Conservation (phyloP, 306 rosid species). For the Sphenostylis stenocarpa region DNA sequence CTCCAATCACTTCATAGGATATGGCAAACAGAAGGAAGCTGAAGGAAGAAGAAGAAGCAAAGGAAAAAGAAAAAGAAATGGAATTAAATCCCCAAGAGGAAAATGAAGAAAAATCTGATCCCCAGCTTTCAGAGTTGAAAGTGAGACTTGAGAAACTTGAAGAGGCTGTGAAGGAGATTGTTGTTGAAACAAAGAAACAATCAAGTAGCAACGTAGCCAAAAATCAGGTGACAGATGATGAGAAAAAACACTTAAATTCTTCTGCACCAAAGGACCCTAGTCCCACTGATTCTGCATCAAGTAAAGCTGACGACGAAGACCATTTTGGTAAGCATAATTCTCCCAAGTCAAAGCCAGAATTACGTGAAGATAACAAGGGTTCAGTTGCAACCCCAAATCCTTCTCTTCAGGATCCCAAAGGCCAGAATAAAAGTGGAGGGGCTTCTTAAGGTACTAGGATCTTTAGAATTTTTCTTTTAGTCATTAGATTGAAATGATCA, state of each 20-base stretch:
- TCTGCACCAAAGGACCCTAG: conserved; percentile 34
- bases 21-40: conserved; percentile 65
- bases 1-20: conserved; percentile 52
- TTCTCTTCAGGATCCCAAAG: conserved; percentile 39
- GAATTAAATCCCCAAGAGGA: conserved; percentile 54
- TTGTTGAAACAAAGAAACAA: conserved; percentile 56
- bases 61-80: conserved; percentile 54
- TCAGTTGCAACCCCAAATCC: conserved; percentile 31
- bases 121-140: conserved; percentile 65
- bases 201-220: conserved; percentile 23
- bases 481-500: conserved; percentile 24
- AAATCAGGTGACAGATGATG: conserved; percentile 33
- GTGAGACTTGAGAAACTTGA: conserved; percentile 81
- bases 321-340: conserved; percentile 33
- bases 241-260: conserved; percentile 31
- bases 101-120: conserved; percentile 38
- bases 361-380: conserved; percentile 28
- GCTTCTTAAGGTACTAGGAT: conserved; percentile 40
- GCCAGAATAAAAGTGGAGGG: conserved; percentile 37
- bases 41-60: conserved; percentile 63
- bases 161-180: conserved; percentile 75
- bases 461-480: conserved; percentile 21
- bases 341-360: conserved; percentile 35
- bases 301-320: conserved; percentile 37
- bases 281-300: conserved; percentile 33